Conservation (phyloP, 2,329 filamentous ascomycete genomes). For the Dendrostoma leiphaemia region DNA sequence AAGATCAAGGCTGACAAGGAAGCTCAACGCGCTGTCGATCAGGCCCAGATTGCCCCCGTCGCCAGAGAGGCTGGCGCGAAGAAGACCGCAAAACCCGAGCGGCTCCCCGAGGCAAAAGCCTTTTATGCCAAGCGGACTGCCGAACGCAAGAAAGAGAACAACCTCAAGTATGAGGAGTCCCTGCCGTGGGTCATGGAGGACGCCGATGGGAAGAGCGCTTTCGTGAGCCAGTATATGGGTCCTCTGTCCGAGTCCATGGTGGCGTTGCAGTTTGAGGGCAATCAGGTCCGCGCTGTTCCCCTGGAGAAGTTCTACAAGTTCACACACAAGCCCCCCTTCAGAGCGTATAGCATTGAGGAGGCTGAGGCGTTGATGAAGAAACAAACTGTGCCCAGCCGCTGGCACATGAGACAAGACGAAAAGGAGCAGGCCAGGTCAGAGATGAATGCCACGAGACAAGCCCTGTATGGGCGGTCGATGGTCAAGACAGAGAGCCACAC, state of each 20-base stretch:
- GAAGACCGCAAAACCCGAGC: conserved; percentile 61
- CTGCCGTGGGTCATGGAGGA: conserved; percentile 97
- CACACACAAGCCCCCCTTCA: conserved; percentile 74
- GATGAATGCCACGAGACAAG: conserved; percentile 56
- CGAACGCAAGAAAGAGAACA: conserved; percentile 72
- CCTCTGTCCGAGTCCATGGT: conserved; percentile 84
- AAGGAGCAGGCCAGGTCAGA: conserved; percentile 57
- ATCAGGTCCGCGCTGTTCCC: conserved; percentile 79
- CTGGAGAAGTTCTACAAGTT: conserved; percentile 96
- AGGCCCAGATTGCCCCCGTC: conserved; percentile 90
- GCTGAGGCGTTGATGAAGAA: conserved; percentile 81
- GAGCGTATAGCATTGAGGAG: conserved; percentile 76
- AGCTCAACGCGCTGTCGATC: conserved; percentile 79
- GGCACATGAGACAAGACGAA: conserved; percentile 71
- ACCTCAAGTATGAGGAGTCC: conserved; percentile 87
- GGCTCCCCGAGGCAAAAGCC: conserved; percentile 76
- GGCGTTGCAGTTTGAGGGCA: conserved; percentile 69
- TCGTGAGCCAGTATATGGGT: conserved; percentile 88
- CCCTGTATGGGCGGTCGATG: conserved; percentile 51
- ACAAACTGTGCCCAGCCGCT: conserved; percentile 73
- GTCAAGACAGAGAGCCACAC: conserved; percentile 70
- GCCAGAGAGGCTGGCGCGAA: conserved; percentile 53
- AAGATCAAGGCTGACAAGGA: conserved; percentile 77
- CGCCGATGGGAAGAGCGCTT: conserved; percentile 91
- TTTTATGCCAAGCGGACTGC: conserved; percentile 77